A percentile compares a stretch with the other conserved stretches of the same genome.
Evolutionary conservation across 768 basidiomycete genomes (phyloP).

Genomic region (Tulasnella sp.): DNA sequence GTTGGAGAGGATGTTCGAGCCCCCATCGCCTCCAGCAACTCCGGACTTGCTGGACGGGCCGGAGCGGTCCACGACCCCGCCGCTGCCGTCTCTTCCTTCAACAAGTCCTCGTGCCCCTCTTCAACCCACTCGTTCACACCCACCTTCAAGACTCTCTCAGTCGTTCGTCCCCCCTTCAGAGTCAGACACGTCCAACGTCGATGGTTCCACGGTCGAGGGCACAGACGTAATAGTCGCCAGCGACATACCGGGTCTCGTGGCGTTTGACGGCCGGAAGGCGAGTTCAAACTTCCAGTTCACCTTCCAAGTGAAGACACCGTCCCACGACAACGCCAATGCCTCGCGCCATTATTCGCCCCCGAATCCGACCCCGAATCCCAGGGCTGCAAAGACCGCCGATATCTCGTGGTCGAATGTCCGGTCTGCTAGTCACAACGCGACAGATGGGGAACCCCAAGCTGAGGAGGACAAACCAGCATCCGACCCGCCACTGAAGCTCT

Average conservation of each 20-base stretch:
- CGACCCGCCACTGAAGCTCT: slow-evolving; percentile 73
- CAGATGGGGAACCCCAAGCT: not conserved
- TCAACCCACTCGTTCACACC: slow-evolving; percentile 25
- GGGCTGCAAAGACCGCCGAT: slow-evolving; percentile 24
- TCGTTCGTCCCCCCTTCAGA: slow-evolving; percentile 16
- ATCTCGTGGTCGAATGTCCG: slow-evolving; percentile 26
- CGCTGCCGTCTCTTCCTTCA: slow-evolving; percentile 20
- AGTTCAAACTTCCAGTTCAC: slow-evolving; percentile 60
- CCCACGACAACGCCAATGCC: slow-evolving; percentile 15
- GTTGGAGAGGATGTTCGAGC: slow-evolving; percentile 88
- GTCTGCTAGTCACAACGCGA: not conserved
- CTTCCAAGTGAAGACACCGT: slow-evolving; percentile 49
- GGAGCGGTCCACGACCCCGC: slow-evolving; percentile 11
- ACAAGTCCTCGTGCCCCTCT: slow-evolving; percentile 27
- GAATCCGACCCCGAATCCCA: slow-evolving; percentile 22
- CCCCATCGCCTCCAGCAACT: slow-evolving; percentile 66
- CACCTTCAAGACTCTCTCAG: slow-evolving; percentile 24
- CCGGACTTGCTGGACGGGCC: slow-evolving; percentile 13
- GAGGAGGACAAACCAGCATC: slow-evolving; percentile 22
- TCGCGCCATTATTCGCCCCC: slow-evolving; percentile 26
- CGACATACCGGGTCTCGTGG: slow-evolving; percentile 43
- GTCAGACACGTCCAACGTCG: slow-evolving; percentile 18
- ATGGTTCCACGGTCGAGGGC: not conserved
- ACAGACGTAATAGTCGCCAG: slow-evolving; percentile 43
- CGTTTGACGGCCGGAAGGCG: slow-evolving; percentile 38